phyloP scores from a whole-genome alignment of 1,139 yeast species.

The Meyerozyma elateridarum region DNA sequence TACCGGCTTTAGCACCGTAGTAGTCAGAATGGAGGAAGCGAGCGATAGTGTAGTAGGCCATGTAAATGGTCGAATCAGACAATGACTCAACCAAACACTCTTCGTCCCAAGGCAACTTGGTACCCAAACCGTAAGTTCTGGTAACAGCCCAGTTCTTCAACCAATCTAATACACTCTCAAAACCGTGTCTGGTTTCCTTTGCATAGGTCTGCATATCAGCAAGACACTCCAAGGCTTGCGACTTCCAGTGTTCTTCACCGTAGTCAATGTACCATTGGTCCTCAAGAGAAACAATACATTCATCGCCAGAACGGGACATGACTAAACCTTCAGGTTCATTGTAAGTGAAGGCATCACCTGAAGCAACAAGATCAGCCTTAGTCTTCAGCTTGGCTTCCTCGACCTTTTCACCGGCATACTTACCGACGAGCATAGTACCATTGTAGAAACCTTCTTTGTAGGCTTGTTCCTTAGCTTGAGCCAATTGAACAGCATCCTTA shows the following conservation, averaged over 20 bases:
- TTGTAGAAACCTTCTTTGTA: conserved; percentile 96
- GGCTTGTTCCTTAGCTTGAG: conserved; percentile 89
- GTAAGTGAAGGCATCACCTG: conserved; percentile 82
- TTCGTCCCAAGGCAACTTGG: conserved; percentile 96
- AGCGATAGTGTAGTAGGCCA: conserved; percentile 89
- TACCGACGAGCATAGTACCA: conserved; percentile 77
- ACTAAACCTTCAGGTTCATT: conserved; percentile 92
- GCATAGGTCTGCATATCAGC: conserved; percentile 72
- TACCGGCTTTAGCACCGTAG: conserved; percentile 74
- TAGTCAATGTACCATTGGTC: conserved; percentile 99
- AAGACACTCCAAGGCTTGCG: conserved; percentile 79
- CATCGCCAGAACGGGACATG: conserved; percentile 93
- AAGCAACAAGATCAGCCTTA: conserved; percentile 70
- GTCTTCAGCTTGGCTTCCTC: conserved; percentile 88
- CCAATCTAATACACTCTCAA: conserved; percentile 95
- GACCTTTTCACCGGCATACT: conserved; percentile 83
- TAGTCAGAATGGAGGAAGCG: conserved; percentile 84
- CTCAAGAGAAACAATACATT: conserved; percentile 92
- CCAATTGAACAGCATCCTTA: conserved; percentile 81
- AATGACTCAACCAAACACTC: conserved; percentile 90
- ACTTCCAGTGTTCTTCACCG: conserved; percentile 92
- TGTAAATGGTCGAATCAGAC: conserved; percentile 94
- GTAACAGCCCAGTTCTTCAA: conserved; percentile 98
- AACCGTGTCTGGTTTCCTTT: conserved; percentile 84
- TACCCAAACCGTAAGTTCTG: conserved; percentile 94